These are phyloP conservation scores for Tausonia pullulans DNA, from an alignment of 1,284 basidiomycete genomes.

Conservation along the genomic window DNA sequence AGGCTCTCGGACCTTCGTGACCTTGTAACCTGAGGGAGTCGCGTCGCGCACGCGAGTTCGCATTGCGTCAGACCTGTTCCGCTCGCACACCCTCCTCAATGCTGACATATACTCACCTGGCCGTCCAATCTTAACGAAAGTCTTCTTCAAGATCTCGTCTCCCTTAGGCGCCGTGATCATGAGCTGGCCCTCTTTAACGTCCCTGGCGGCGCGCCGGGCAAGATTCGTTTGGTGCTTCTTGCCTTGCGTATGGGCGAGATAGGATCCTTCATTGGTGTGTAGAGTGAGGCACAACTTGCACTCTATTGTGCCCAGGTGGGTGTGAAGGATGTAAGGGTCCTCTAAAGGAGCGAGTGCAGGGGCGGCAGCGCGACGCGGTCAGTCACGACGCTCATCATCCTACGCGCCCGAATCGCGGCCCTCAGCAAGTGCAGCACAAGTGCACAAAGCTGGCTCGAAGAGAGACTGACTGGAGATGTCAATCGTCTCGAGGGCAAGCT, in stretches of 20 bases:
- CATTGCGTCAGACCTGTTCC: neutral
- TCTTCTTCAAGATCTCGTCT: constrained; percentile 68
- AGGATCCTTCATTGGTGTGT: constrained; percentile 98
- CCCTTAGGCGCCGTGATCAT: constrained; percentile 65
- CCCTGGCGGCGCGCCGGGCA: constrained; percentile 85
- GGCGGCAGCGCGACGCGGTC: neutral
- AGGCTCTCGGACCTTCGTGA: constrained; percentile 42
- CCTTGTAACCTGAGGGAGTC: constrained; percentile 32
- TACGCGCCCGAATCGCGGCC: neutral
- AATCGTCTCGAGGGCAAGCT: constrained; percentile 91
- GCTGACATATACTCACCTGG: constrained; percentile 46
- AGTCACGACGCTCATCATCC: too few relatives aligned
- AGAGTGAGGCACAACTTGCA: constrained; percentile 95
- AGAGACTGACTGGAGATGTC: constrained; percentile 56
- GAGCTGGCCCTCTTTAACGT: constrained; percentile 83
- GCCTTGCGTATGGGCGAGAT: constrained; percentile 97
- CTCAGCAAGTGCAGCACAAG: neutral
- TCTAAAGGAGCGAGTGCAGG: constrained; percentile 28
- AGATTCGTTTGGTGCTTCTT: constrained; percentile 99
- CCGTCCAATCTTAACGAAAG: constrained; percentile 93
- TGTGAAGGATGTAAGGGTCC: constrained; percentile 98
- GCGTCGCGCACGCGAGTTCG: too few relatives aligned
- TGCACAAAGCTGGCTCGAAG: neutral
- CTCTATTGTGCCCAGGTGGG: constrained; percentile 92
- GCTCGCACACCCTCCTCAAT: neutral